A percentile compares a stretch with the other conserved stretches of the same genome.
Evolutionary conservation across 306 rosid genomes (phyloP).

Genomic region (Glycine soja): DNA sequence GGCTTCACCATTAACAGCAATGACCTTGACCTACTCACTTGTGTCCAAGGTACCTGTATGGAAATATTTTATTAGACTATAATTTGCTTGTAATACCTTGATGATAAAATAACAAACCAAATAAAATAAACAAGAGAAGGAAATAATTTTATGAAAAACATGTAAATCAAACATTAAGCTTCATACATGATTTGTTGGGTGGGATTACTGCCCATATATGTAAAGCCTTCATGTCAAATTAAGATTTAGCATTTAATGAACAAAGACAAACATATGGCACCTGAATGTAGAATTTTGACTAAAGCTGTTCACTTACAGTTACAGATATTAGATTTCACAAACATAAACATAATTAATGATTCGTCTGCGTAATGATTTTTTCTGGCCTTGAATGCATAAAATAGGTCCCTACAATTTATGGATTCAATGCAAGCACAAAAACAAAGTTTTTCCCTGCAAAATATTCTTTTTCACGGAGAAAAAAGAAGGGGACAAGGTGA

Average conservation of each 20-base stretch:
- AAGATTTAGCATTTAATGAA: conserved; percentile 14
- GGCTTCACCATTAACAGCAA: conserved; percentile 85
- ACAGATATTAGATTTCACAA: not conserved
- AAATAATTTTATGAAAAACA: conserved; percentile 25
- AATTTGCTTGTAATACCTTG: conserved; percentile 28
- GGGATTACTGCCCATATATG: not conserved
- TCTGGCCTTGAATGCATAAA: conserved; percentile 21
- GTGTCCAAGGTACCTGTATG: conserved; percentile 95
- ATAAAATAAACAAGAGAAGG: not conserved
- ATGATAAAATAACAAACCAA: conserved; percentile 12
- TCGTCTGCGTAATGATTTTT: not conserved
- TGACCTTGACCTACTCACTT: conserved; percentile 91
- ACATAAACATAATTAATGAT: conserved; percentile 20
- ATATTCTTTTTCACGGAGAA: conserved; percentile 12
- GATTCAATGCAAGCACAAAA: conserved; percentile 30
- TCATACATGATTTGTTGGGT: not conserved
- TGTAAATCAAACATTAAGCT: not conserved
- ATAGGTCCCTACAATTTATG: not conserved
- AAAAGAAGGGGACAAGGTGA: not conserved
- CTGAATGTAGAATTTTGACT: conserved; percentile 13
- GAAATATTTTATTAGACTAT: conserved; percentile 38
- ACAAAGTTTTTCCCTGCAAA: not conserved
- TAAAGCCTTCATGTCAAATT: not conserved
- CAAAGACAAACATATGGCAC: conserved; percentile 11
- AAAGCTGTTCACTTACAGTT: not conserved